These are phyloP conservation scores for Termitomyces sp. DNA, from an alignment of 768 basidiomycete genomes.

Conservation along the genomic window DNA sequence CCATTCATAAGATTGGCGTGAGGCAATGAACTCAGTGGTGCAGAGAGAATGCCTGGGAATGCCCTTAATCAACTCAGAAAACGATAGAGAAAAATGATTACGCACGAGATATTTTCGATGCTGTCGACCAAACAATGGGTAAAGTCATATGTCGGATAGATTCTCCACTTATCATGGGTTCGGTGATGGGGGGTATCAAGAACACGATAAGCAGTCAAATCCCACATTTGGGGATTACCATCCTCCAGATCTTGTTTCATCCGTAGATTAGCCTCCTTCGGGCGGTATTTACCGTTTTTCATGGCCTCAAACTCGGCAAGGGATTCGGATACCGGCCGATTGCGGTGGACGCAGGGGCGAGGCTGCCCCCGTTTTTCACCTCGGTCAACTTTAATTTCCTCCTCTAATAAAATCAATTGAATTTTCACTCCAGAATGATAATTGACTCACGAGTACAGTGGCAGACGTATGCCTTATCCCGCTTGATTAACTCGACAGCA, in stretches of 20 bases:
- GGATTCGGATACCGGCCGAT: slow-evolving; percentile 82
- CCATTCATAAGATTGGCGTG: slow-evolving; percentile 98
- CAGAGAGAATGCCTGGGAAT: slow-evolving; percentile 85
- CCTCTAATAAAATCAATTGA: slow-evolving; percentile 46
- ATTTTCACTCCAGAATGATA: not conserved
- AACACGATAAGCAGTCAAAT: slow-evolving; percentile 93
- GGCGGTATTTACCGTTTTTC: slow-evolving; percentile 85
- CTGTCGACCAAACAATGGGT: slow-evolving; percentile 98
- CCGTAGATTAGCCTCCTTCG: slow-evolving; percentile 87
- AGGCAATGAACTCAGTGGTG: slow-evolving; percentile 92
- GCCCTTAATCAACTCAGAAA: not conserved
- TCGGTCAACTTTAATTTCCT: slow-evolving; percentile 85
- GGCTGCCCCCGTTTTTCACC: slow-evolving; percentile 83
- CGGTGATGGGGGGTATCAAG: slow-evolving; percentile 89
- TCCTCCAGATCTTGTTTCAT: slow-evolving; percentile 97
- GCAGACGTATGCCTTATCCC: slow-evolving; percentile 93
- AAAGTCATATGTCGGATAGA: slow-evolving; percentile 99
- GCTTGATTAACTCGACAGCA: slow-evolving; percentile 81
- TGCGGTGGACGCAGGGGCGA: slow-evolving; percentile 80
- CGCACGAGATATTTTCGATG: slow-evolving; percentile 98
- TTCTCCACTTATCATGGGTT: slow-evolving; percentile 89
- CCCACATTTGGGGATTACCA: slow-evolving; percentile 99
- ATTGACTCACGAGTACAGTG: slow-evolving; percentile 82
- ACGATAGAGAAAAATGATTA: slow-evolving; percentile 12
- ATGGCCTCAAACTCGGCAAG: slow-evolving; percentile 86